phyloP scores from a whole-genome alignment of 2,329 filamentous ascomycete species.

The Exophiala aquamarina region DNA sequence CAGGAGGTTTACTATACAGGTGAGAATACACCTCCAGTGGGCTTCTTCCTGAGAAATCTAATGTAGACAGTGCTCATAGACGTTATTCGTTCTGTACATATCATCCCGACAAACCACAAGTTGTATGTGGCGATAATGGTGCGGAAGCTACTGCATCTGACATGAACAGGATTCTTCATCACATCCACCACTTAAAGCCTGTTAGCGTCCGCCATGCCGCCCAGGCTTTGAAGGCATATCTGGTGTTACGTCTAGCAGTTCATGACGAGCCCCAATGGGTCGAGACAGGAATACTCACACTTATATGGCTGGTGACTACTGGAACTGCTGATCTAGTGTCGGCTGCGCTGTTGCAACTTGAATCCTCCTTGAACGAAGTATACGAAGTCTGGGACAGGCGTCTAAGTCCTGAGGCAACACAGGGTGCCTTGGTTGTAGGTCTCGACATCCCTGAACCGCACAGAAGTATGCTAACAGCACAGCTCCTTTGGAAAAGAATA shows the following conservation, averaged over 20 bases:
- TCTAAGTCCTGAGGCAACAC: constrained; percentile 61
- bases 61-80: constrained; percentile 50
- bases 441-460: neutral
- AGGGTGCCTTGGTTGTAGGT: constrained; percentile 43
- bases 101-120: constrained; percentile 65
- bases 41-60: constrained; percentile 45
- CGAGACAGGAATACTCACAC: constrained; percentile 67
- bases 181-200: constrained; percentile 64
- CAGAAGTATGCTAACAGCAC: constrained; percentile 9
- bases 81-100: constrained; percentile 59
- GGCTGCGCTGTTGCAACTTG: constrained; percentile 28
- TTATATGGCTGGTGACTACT: constrained; percentile 60
- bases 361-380: constrained; percentile 48
- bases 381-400: constrained; percentile 45
- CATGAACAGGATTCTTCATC: constrained; percentile 58
- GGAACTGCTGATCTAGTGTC: neutral
- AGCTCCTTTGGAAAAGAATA: constrained; percentile 82
- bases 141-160: too few relatives aligned
- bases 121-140: constrained; percentile 40
- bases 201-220: constrained; percentile 39
- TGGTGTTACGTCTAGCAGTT: constrained; percentile 57
- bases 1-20: constrained; percentile 42
- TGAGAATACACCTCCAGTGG: neutral
- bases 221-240: constrained; percentile 62
- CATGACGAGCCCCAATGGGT: constrained; percentile 59